phyloP scores from a whole-genome alignment of 2,329 filamentous ascomycete species.

The Aspergillus nomiae region DNA sequence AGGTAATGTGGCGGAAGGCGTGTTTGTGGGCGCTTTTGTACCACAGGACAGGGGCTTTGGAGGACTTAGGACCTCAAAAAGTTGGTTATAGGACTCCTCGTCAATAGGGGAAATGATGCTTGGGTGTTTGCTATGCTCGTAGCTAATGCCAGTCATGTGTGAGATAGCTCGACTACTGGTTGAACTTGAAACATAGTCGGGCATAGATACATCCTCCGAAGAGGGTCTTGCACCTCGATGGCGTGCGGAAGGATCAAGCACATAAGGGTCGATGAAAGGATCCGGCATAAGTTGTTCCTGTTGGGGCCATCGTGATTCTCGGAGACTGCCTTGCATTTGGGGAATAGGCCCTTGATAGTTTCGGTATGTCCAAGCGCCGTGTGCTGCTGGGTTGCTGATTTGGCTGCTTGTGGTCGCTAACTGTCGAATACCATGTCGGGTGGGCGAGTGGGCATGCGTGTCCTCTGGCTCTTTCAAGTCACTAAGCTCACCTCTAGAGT shows the following conservation, averaged over 20 bases:
- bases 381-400: conserved; percentile 21
- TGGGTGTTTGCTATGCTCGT: conserved; percentile 45
- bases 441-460: conserved; percentile 66
- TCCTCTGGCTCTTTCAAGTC: conserved; percentile 52
- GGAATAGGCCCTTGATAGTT: conserved; percentile 32
- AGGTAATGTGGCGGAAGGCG: conserved; percentile 26
- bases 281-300: conserved; percentile 37
- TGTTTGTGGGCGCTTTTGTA: conserved; percentile 35
- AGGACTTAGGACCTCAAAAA: conserved; percentile 42
- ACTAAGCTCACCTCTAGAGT: conserved; percentile 26
- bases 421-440: conserved; percentile 35
- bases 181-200: conserved; percentile 49
- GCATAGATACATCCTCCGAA: conserved; percentile 52
- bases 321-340: conserved; percentile 25
- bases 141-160: conserved; percentile 43
- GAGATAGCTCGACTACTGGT: conserved; percentile 44
- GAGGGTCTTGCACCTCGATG: conserved; percentile 39
- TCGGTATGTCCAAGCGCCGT: conserved; percentile 33
- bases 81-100: conserved; percentile 40
- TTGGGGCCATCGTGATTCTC: conserved; percentile 33
- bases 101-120: conserved; percentile 35
- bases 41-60: conserved; percentile 31
- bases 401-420: conserved; percentile 23
- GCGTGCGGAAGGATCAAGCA: conserved; percentile 28
- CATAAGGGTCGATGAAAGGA: conserved; percentile 44